Evolutionary conservation across 176 grass and related monocot species (phyloP).

Genomic region (Triticum turgidum): DNA sequence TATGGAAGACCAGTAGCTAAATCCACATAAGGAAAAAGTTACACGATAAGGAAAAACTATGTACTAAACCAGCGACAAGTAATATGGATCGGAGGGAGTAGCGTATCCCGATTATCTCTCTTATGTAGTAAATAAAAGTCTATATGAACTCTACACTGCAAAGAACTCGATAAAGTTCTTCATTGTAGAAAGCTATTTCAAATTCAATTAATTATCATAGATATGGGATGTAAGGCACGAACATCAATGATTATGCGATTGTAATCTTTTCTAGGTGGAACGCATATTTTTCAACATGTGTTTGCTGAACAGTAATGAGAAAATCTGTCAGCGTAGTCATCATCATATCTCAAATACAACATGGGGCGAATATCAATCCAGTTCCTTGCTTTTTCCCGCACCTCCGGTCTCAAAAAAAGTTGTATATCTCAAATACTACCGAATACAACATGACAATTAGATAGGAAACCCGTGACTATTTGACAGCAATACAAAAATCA

Average conservation of each 20-base stretch:
- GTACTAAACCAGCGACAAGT: too few relatives aligned
- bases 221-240: background rate
- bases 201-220: background rate
- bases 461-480: conserved; percentile 10
- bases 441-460: conserved; percentile 5
- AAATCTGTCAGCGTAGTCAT: background rate
- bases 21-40: background rate
- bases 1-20: background rate
- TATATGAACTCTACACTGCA: background rate
- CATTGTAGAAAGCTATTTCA: background rate
- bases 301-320: background rate
- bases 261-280: background rate
- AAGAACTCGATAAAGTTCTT: background rate
- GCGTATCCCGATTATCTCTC: background rate
- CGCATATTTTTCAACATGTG: background rate
- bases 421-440: conserved; percentile 9
- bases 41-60: too few relatives aligned
- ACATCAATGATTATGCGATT: background rate
- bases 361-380: background rate
- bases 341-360: conserved; percentile 10
- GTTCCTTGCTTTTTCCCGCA: background rate
- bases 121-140: background rate
- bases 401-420: background rate
- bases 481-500: background rate
- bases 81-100: background rate